phyloP scores from a whole-genome alignment of 164 flowering plant species.

The Umbellularia californica region DNA sequence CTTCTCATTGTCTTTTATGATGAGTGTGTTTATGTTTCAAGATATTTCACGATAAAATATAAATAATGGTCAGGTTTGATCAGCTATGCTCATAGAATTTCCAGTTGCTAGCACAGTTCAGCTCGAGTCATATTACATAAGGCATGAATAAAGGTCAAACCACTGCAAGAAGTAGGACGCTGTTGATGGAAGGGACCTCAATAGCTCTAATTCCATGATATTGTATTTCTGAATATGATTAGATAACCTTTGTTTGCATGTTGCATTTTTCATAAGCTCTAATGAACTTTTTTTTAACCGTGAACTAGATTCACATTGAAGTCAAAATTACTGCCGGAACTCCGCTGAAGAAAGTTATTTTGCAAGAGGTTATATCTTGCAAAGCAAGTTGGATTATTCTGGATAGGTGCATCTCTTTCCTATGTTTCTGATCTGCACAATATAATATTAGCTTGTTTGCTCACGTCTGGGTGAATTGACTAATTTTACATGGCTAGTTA shows the following conservation, averaged over 20 bases:
- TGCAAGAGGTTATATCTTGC: conserved; percentile 40
- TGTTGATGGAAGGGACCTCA: not conserved
- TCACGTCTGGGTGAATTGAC: too few relatives aligned
- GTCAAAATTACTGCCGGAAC: conserved; percentile 54
- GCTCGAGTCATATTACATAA: too few relatives aligned
- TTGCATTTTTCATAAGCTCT: not conserved
- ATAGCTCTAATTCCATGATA: too few relatives aligned
- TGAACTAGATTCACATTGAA: conserved; percentile 38
- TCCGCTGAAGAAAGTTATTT: conserved; percentile 43
- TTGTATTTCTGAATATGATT: not conserved
- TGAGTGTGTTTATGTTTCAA: too few relatives aligned
- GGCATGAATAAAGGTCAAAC: not conserved
- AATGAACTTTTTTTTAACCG: not conserved
- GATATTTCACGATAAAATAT: too few relatives aligned
- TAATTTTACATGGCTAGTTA: not conserved
- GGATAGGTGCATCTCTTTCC: conserved; percentile 38
- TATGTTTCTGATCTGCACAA: not conserved
- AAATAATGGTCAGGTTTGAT: too few relatives aligned
- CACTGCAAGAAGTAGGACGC: not conserved
- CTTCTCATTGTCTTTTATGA: too few relatives aligned
- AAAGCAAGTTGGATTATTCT: conserved; percentile 51
- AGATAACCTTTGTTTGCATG: not conserved
- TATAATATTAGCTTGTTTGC: not conserved
- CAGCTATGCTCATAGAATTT: too few relatives aligned
- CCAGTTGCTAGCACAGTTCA: too few relatives aligned